These are phyloP conservation scores for Trebouxia sp. DNA, from an alignment of 139 green algal species.

Conservation along the genomic window DNA sequence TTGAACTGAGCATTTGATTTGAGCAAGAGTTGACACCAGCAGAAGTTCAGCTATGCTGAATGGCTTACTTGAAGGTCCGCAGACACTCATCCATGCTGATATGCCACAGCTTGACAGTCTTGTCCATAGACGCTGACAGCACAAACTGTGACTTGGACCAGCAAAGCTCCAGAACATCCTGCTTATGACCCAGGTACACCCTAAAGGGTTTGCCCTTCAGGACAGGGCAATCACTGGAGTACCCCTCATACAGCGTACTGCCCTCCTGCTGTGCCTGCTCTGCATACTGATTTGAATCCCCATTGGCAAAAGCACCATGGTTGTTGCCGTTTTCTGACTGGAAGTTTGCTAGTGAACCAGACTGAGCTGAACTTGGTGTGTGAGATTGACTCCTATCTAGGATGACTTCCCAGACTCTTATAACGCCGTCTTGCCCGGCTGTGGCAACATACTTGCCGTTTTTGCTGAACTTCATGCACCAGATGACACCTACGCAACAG, in stretches of 20 bases:
- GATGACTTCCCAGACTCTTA: constrained; percentile 75
- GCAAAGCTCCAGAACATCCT: constrained; percentile 87
- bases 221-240: constrained; percentile 31
- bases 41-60: background rate
- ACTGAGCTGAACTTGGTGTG: background rate
- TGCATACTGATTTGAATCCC: background rate
- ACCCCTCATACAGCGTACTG: background rate
- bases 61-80: constrained; percentile 62
- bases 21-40: too few species aligned
- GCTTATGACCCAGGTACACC: constrained; percentile 52
- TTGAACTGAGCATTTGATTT: too few species aligned
- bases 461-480: constrained; percentile 72
- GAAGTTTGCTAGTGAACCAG: background rate
- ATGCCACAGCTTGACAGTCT: constrained; percentile 90
- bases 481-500: constrained; percentile 62
- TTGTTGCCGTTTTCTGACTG: background rate
- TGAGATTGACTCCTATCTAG: background rate
- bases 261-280: background rate
- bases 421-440: constrained; percentile 81
- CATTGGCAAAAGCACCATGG: background rate
- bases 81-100: constrained; percentile 72
- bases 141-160: constrained; percentile 80
- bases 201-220: constrained; percentile 33
- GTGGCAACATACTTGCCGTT: constrained; percentile 80
- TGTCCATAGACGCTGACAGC: constrained; percentile 86